These are phyloP conservation scores for Endocalyx cinctus DNA, from an alignment of 2,329 filamentous ascomycete genomes.

Conservation along the genomic window DNA sequence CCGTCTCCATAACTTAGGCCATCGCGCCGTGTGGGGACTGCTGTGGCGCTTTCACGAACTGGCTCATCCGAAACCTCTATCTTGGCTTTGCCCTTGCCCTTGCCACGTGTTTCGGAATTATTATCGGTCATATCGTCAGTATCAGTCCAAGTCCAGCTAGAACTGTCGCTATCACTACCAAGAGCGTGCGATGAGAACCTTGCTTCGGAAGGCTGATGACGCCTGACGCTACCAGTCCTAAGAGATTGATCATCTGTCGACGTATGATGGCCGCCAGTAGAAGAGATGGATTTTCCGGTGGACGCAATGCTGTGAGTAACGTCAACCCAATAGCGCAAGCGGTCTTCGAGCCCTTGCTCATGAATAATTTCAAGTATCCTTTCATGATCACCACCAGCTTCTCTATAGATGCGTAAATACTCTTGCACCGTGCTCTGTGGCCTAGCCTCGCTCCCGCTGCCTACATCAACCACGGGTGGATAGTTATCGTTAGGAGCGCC, in stretches of 20 bases:
- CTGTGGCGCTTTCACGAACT: too few relatives aligned
- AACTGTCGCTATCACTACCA: slow-evolving; percentile 18
- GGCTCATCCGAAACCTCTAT: background rate
- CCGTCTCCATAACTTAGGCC: background rate
- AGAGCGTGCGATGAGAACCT: slow-evolving; percentile 13
- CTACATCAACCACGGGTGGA: background rate
- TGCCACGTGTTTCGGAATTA: slow-evolving; percentile 7
- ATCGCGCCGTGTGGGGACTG: background rate
- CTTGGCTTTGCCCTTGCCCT: slow-evolving; percentile 19
- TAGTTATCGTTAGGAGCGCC: background rate
- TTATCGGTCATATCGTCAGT: slow-evolving; percentile 16
- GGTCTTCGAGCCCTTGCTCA: slow-evolving; percentile 54
- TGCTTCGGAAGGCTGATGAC: slow-evolving; percentile 6
- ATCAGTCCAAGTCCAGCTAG: slow-evolving; percentile 25
- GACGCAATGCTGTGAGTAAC: slow-evolving; percentile 48
- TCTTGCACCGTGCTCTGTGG: slow-evolving; percentile 31
- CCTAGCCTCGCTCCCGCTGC: background rate
- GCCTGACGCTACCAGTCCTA: background rate
- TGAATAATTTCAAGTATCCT: slow-evolving; percentile 58
- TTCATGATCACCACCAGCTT: slow-evolving; percentile 55
- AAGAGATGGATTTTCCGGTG: too few relatives aligned
- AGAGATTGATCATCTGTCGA: too few relatives aligned
- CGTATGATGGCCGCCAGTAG: too few relatives aligned
- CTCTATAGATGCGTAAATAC: slow-evolving; percentile 53
- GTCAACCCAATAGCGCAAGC: slow-evolving; percentile 55